Percentiles rank a stretch among this genome's conserved stretches.
Evolutionary conservation across 2,329 filamentous ascomycete genomes (phyloP).

Genomic region (Monilinia polystroma): DNA sequence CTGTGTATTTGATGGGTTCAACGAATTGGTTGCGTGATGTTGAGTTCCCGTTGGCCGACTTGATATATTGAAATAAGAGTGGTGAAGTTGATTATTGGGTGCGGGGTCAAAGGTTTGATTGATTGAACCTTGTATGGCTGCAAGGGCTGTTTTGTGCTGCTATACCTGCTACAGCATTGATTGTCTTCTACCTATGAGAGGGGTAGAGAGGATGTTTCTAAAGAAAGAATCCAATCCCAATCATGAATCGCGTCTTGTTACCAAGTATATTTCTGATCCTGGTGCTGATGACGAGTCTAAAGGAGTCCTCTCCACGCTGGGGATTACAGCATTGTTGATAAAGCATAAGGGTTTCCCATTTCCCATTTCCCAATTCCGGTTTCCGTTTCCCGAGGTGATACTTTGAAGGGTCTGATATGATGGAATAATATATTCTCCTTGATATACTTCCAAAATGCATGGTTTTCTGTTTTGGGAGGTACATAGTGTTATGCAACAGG

Average conservation of each 20-base stretch:
- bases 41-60: conserved; percentile 17
- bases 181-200: neutral
- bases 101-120: conserved; percentile 21
- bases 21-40: conserved; percentile 10
- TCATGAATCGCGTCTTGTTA: neutral
- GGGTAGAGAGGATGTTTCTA: neutral
- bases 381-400: conserved; percentile 9
- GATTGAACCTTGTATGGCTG: conserved; percentile 9
- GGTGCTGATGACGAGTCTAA: neutral
- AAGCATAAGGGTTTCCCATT: neutral
- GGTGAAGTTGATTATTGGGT: conserved; percentile 17
- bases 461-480: conserved; percentile 15
- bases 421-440: neutral
- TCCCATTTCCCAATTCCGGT: neutral
- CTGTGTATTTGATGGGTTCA: conserved; percentile 1
- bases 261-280: neutral
- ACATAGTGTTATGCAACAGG: neutral
- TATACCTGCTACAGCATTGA: neutral
- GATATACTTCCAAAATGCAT: conserved; percentile 6
- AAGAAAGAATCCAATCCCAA: neutral
- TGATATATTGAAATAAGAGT: conserved; percentile 15
- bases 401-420: neutral
- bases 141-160: conserved; percentile 4
- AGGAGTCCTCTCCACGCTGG: neutral
- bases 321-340: neutral